These are phyloP conservation scores for Crithidia thermophila DNA, from an alignment of 208 protist species.

Conservation along the genomic window DNA sequence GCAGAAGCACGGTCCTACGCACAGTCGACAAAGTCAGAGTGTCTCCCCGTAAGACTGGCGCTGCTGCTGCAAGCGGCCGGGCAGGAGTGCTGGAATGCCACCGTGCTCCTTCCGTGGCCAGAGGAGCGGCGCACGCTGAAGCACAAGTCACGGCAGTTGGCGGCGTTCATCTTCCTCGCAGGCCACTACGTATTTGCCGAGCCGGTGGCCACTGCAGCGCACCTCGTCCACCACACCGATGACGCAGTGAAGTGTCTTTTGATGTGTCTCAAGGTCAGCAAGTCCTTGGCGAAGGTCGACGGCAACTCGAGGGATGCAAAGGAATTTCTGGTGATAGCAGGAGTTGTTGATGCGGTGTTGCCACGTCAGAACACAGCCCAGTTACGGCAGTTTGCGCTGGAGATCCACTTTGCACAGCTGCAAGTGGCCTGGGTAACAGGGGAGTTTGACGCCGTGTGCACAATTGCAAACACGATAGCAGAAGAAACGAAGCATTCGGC, in stretches of 20 bases:
- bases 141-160: slow-evolving; percentile 31
- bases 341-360: slow-evolving; percentile 15
- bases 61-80: slow-evolving; percentile 40
- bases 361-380: not conserved
- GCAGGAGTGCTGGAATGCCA: slow-evolving; percentile 68
- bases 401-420: slow-evolving; percentile 65
- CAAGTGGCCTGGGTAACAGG: slow-evolving; percentile 38
- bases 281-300: slow-evolving; percentile 30
- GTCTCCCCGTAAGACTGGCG: slow-evolving; percentile 45
- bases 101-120: slow-evolving; percentile 31
- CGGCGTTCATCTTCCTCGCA: slow-evolving; percentile 55
- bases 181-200: slow-evolving; percentile 61
- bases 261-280: slow-evolving; percentile 81
- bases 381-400: slow-evolving; percentile 15
- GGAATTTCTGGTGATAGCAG: slow-evolving; percentile 26
- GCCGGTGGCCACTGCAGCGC: slow-evolving; percentile 32
- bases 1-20: not conserved
- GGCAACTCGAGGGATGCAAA: slow-evolving; percentile 5
- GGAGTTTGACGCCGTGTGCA: slow-evolving; percentile 18
- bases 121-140: slow-evolving; percentile 26
- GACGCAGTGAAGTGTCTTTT: slow-evolving; percentile 76
- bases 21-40: not conserved
- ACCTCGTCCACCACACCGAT: slow-evolving; percentile 53
- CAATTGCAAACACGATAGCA: slow-evolving; percentile 25
- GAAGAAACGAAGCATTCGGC: slow-evolving; percentile 17